Percentiles rank a stretch among this genome's conserved stretches.
Conservation (phyloP, 768 basidiomycete species). For the Tricholoma flavovirens region DNA sequence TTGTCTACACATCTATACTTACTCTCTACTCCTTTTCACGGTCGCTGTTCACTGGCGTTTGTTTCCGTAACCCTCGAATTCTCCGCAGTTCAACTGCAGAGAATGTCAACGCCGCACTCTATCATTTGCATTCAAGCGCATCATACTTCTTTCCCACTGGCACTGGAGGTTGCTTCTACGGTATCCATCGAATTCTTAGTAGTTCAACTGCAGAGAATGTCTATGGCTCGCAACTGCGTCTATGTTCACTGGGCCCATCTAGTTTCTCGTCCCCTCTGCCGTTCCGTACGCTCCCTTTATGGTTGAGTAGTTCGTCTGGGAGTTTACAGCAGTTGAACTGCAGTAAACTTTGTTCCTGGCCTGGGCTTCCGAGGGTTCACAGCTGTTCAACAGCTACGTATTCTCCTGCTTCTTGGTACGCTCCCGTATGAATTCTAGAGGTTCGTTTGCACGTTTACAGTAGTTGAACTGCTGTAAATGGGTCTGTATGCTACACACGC, state of each 20-base stretch:
- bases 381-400: too few relatives aligned
- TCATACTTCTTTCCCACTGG: too few relatives aligned
- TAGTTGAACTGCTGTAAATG: too few relatives aligned
- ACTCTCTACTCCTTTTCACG: neutral
- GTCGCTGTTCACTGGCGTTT: neutral
- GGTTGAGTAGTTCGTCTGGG: neutral
- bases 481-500: too few relatives aligned
- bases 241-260: neutral
- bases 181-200: neutral
- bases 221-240: neutral
- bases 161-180: too few relatives aligned
- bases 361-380: neutral
- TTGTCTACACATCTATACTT: neutral
- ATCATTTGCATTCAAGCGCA: too few relatives aligned
- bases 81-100: too few relatives aligned
- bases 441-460: too few relatives aligned
- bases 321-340: too few relatives aligned
- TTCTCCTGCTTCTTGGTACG: too few relatives aligned
- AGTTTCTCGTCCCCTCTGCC: neutral
- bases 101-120: too few relatives aligned
- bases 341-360: neutral
- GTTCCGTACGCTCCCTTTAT: neutral
- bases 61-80: neutral
- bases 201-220: neutral
- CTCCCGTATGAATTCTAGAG: too few relatives aligned